Evolutionary conservation across 257 asterid species (phyloP).

Genomic region (Solanum dulcamara): DNA sequence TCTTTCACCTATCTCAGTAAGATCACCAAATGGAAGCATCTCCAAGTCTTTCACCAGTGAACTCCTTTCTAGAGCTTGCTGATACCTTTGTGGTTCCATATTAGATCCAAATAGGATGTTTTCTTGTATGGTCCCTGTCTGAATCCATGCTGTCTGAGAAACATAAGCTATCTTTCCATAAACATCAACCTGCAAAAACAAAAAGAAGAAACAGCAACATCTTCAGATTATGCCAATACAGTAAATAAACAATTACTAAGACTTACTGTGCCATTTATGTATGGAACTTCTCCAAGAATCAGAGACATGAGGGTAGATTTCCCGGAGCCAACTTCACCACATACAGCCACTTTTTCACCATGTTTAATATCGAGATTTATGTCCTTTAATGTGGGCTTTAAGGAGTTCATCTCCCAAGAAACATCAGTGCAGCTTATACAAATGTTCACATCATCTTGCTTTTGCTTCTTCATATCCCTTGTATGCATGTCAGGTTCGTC

Average conservation of each 20-base stretch:
- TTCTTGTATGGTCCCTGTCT: constrained; percentile 74
- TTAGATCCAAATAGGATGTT: constrained; percentile 73
- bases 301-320: constrained; percentile 81
- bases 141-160: constrained; percentile 96
- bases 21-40: constrained; percentile 80
- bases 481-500: constrained; percentile 59
- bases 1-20: constrained; percentile 89
- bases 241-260: background rate
- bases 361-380: constrained; percentile 28
- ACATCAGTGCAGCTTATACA: constrained; percentile 39
- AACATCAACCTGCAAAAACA: constrained; percentile 41
- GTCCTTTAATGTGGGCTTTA: constrained; percentile 32
- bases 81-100: constrained; percentile 50
- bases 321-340: constrained; percentile 97
- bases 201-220: background rate
- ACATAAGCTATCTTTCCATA: constrained; percentile 78
- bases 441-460: background rate
- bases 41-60: constrained; percentile 76
- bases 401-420: constrained; percentile 58
- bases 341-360: constrained; percentile 82
- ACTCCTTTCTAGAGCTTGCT: constrained; percentile 60
- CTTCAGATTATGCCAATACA: background rate
- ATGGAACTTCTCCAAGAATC: constrained; percentile 79
- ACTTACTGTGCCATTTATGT: constrained; percentile 70
- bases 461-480: constrained; percentile 23